Percentiles rank a stretch among this genome's conserved stretches.
These are phyloP conservation scores for Gracilariopsis chorda DNA, from an alignment of 23 red algal genomes.

Conservation along the genomic window DNA sequence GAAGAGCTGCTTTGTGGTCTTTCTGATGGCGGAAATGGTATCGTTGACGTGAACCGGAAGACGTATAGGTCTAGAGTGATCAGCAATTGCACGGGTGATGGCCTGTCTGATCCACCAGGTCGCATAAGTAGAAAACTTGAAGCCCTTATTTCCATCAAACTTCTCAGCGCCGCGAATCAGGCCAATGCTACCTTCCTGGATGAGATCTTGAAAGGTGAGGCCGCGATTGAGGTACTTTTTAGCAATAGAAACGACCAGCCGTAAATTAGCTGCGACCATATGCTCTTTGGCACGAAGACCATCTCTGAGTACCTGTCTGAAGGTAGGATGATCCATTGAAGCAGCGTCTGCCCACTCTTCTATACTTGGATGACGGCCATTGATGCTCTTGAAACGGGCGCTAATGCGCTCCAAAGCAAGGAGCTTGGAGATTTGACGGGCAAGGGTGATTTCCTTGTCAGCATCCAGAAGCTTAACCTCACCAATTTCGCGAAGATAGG, in stretches of 20 bases:
- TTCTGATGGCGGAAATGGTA: conserved; percentile 72
- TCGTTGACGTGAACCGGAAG: conserved; percentile 99
- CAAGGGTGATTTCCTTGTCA: conserved; percentile 67
- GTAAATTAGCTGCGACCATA: conserved; percentile 93
- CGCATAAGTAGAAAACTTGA: conserved; percentile 98
- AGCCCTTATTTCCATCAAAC: conserved; percentile 91
- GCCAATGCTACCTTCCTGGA: conserved; percentile 97
- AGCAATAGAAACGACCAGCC: conserved; percentile 95
- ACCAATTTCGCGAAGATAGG: conserved; percentile 84
- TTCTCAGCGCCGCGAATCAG: conserved; percentile 97
- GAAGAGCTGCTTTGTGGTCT: conserved; percentile 58
- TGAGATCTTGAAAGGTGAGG: conserved; percentile 93
- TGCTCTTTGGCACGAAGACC: conserved; percentile 85
- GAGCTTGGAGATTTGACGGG: conserved; percentile 51
- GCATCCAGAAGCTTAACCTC: conserved; percentile 66
- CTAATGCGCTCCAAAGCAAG: conserved; percentile 54
- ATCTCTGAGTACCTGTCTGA: conserved; percentile 23
- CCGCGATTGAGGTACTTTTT: conserved; percentile 95
- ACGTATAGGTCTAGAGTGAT: conserved; percentile 84
- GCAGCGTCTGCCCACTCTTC: conserved; percentile 67
- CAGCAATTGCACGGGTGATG: conserved; percentile 87
- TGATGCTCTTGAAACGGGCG: conserved; percentile 14
- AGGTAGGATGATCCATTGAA: conserved; percentile 5
- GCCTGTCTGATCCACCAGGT: conserved; percentile 99
- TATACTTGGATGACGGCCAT: conserved; percentile 54